A percentile compares a stretch with the other conserved stretches of the same genome.
phyloP scores from a whole-genome alignment of 1,284 basidiomycete species.

The Sutorius eximius region DNA sequence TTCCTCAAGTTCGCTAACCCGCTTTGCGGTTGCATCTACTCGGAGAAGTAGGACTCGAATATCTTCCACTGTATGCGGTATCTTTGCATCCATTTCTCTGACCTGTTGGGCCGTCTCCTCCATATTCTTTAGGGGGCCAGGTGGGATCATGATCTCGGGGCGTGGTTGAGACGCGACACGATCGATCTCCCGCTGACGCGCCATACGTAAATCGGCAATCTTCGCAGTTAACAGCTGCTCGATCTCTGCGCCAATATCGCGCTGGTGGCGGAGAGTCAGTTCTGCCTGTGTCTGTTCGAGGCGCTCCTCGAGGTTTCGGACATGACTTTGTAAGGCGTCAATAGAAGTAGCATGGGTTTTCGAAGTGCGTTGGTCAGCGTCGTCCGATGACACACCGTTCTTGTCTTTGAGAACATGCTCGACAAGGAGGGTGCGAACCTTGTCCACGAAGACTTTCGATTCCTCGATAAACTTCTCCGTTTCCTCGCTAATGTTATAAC shows the following conservation, averaged over 20 bases:
- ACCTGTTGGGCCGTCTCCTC: conserved; percentile 18
- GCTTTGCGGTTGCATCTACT: conserved; percentile 26
- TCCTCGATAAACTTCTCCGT: conserved; percentile 22
- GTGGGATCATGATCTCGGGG: conserved; percentile 25
- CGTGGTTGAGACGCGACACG: conserved; percentile 12
- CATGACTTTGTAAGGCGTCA: conserved; percentile 15
- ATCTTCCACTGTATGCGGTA: conserved; percentile 28
- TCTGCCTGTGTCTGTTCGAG: conserved; percentile 35
- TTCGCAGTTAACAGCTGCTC: conserved; percentile 22
- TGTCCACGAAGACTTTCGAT: conserved; percentile 28
- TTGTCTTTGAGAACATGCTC: conserved; percentile 19
- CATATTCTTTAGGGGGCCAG: conserved; percentile 14
- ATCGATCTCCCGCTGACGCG: conserved; percentile 25
- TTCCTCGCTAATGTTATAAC: conserved; percentile 27
- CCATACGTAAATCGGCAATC: conserved; percentile 22
- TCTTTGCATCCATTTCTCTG: conserved; percentile 22
- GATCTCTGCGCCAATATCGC: conserved; percentile 22
- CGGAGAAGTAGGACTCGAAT: conserved; percentile 27
- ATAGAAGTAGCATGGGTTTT: not conserved
- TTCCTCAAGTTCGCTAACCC: conserved; percentile 23
- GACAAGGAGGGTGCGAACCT: conserved; percentile 29
- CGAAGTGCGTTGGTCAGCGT: not conserved
- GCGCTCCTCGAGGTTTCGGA: conserved; percentile 30
- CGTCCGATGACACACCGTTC: conserved; percentile 1
- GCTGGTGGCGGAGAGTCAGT: conserved; percentile 27